Evolutionary conservation across 2,329 filamentous ascomycete genomes (phyloP), one percentile per base, ranked within the genome.

Genomic region (Penicillium sp.): DNA sequence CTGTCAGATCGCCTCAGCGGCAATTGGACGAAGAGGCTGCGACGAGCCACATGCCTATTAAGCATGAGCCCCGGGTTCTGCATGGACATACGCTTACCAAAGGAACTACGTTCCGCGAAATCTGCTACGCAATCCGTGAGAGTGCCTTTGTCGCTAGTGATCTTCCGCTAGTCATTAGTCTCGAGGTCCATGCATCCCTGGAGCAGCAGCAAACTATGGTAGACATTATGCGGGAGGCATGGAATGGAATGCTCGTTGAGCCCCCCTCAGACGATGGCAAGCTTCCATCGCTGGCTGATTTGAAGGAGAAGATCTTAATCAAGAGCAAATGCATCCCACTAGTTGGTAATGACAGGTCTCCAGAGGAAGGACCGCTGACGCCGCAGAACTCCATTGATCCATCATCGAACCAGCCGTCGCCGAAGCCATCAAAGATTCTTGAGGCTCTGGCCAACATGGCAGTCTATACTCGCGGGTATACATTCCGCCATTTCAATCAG

Each of bases 171-270:
- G 95, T 97, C 55, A 84, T 97, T 61, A 96, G 91, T 70, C 80
- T 97, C 6, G 94, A 99, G 73, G 90, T 97, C 0, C 93, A 97
- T 71, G 88, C 91, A 13, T 84, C 87, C 57, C 77, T 81, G 1
- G 84, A 89, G 49, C 93, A 97, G 72, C 94, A 99, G 72, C 85
- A 91, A 60, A 82, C 89, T 47, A 97, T 97, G 90, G 92, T 96
- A 10, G 83, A 89, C 52, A 96, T 97, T 59, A 97, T 99, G 88
- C 86, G 86, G 61, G 85, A 96, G 62, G 88, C 90, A 60, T 99
- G 92, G 91, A 83, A 81, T 38, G 86, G 83, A 0, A 76, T 88
- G 64, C 79, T 97, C 6, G 79, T 97, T 10, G 86, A 90, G 76
- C 35, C 80, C 75, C 78, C 63, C 76, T 77, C 61, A 74, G 78